Evolutionary conservation across 768 basidiomycete genomes (phyloP).

Genomic region (Termitomyces sp.): DNA sequence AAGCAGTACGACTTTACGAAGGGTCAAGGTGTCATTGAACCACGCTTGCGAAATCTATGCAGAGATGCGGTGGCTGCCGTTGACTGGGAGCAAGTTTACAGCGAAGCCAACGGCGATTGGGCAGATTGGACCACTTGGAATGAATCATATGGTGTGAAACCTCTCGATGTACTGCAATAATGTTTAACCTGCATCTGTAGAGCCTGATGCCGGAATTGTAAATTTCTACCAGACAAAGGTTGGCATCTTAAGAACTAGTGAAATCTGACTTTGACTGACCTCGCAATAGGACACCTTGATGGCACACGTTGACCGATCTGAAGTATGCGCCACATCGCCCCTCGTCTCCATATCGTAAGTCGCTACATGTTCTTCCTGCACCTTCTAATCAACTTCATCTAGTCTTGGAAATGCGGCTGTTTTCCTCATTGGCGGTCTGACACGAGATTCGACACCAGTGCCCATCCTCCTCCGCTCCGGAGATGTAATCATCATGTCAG

Average conservation of each 20-base stretch:
- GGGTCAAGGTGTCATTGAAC: conserved; percentile 62
- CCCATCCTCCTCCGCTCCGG: conserved; percentile 89
- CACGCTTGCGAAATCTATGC: conserved; percentile 57
- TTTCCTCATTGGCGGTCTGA: conserved; percentile 85
- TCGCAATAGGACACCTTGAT: conserved; percentile 79
- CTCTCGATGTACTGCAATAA: neutral
- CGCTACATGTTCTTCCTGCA: neutral
- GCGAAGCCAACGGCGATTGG: conserved; percentile 43
- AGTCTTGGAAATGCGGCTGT: conserved; percentile 89
- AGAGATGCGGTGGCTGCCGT: conserved; percentile 58
- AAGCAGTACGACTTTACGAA: conserved; percentile 91
- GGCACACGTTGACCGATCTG: conserved; percentile 97
- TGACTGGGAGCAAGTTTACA: conserved; percentile 70
- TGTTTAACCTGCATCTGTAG: conserved; percentile 34
- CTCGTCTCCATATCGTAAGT: conserved; percentile 91
- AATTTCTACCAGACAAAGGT: conserved; percentile 91
- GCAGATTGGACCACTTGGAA: conserved; percentile 75
- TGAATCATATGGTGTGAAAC: conserved; percentile 68
- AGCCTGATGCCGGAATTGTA: conserved; percentile 94
- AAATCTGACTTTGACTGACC: neutral
- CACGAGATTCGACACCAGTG: conserved; percentile 72
- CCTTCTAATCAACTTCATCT: neutral
- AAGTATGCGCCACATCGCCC: conserved; percentile 89
- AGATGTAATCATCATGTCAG: conserved; percentile 92
- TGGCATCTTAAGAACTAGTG: neutral